Percentiles rank a stretch among this genome's conserved stretches.
Evolutionary conservation across 352 stramenopile species (phyloP).

Genomic region (Pilasporangium apinafurcum): DNA sequence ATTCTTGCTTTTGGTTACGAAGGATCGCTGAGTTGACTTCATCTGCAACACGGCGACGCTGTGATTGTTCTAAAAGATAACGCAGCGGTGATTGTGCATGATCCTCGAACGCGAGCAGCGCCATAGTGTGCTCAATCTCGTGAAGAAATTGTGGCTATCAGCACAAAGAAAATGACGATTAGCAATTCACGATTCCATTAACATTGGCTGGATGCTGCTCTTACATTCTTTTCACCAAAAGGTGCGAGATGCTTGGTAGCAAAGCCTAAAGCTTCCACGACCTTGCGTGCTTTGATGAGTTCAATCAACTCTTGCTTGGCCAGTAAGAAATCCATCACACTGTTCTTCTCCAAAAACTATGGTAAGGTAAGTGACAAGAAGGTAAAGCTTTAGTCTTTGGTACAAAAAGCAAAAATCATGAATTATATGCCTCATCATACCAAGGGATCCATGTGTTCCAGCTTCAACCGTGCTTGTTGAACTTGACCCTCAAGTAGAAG

Average conservation of each 20-base stretch:
- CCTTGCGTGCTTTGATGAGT: slow-evolving; percentile 60
- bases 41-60: slow-evolving; percentile 59
- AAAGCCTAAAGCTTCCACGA: slow-evolving; percentile 63
- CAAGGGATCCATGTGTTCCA: slow-evolving; percentile 42
- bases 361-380: background rate
- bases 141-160: slow-evolving; percentile 55
- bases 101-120: slow-evolving; percentile 70
- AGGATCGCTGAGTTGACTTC: slow-evolving; percentile 76
- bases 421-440: slow-evolving; percentile 5
- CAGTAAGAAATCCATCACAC: slow-evolving; percentile 63
- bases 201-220: background rate
- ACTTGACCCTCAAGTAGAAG: slow-evolving; percentile 57
- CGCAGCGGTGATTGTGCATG: slow-evolving; percentile 46
- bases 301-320: slow-evolving; percentile 79
- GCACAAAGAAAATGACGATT: background rate
- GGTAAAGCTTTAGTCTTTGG: background rate
- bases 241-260: slow-evolving; percentile 64
- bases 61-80: slow-evolving; percentile 48
- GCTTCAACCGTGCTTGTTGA: slow-evolving; percentile 45
- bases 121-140: slow-evolving; percentile 76
- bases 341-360: slow-evolving; percentile 55
- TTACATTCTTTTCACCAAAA: slow-evolving; percentile 68
- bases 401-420: background rate
- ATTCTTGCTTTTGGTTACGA: slow-evolving; percentile 64
- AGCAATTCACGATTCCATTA: background rate